Base-by-base conservation (phyloP, 768 basidiomycete species). In the Leucocoprinus birnbaumii region DNA sequence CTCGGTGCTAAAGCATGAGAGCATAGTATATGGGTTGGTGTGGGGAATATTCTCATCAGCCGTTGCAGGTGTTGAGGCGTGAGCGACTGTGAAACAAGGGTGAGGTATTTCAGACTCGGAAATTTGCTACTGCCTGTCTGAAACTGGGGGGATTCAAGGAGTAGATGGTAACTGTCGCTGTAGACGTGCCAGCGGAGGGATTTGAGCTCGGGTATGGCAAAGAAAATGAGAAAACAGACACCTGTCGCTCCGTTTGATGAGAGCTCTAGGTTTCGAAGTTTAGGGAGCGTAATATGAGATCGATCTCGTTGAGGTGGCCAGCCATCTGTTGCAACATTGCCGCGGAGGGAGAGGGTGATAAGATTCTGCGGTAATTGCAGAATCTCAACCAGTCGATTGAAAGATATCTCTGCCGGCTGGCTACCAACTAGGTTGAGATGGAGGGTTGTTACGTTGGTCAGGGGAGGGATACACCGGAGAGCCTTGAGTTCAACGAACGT, bases 161-260 rank as follows among this genome's bases (percentile, higher is more conserved):
- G 53, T 21, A 44, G 56, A 14, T 53, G 53, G 43, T 66, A 65
- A 16, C 40, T 58, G 51, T 66, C 62, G 16, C 58, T 63, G 8
- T 62, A 63, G 51, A 64, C 68, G 27, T 70, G 57, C 35, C 74
- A 59, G 70, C 72, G 73, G 16, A 75, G 61, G 1, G 73, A 68
- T 55, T 71, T 61, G n/a, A 75, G 57, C 11, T 63, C 61, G 7
- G 69, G 69, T 9, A 70, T 62, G 3, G 60, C 57, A 8, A 73
- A 46, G 6, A 65, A 61, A 16, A 68, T 61, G 26, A 75, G 54
- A 26, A 70, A 59, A 44, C 59, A 65, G 18, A 63, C 61, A 18
- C 67, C 64, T 35, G 69, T 48, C 14, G 50, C 54, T 16, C 66
- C 65, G 4, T 56, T 60, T 3, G 59, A 63, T 18, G 61, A 44